Conservation (phyloP, 768 basidiomycete species). For the Trametes meyenii region DNA sequence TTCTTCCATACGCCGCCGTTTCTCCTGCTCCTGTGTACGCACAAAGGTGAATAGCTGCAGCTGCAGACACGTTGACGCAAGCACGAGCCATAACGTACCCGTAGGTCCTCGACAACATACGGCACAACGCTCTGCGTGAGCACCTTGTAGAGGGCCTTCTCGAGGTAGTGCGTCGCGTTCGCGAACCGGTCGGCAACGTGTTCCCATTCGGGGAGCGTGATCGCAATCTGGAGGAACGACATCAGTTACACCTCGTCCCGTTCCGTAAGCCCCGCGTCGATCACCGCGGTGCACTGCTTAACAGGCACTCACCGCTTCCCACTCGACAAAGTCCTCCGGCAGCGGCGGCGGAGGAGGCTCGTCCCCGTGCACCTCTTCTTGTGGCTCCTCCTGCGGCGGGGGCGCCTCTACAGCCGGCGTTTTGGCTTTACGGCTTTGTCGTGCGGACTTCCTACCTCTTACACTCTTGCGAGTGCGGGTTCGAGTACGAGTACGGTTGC, state of each 20-base stretch:
- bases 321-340: constrained; percentile 72
- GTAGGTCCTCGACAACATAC: constrained; percentile 64
- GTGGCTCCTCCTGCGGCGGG: constrained; percentile 15
- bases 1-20: constrained; percentile 65
- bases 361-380: constrained; percentile 28
- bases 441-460: background rate
- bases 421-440: constrained; percentile 5
- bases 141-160: constrained; percentile 75
- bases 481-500: background rate
- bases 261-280: background rate
- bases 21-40: constrained; percentile 57
- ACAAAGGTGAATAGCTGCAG: background rate
- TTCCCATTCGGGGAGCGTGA: constrained; percentile 85
- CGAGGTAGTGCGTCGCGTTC: constrained; percentile 75
- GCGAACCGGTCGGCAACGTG: constrained; percentile 74
- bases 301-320: constrained; percentile 76
- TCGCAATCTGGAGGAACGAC: constrained; percentile 62
- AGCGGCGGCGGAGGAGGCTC: constrained; percentile 29
- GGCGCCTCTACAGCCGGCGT: background rate
- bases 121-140: constrained; percentile 72
- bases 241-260: background rate
- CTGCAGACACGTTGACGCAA: constrained; percentile 4
- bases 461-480: constrained; percentile 1
- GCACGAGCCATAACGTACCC: constrained; percentile 45
- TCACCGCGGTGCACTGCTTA: background rate